Evolutionary conservation across 2,329 filamentous ascomycete genomes (phyloP).

Genomic region (Trichoderma harzianum): DNA sequence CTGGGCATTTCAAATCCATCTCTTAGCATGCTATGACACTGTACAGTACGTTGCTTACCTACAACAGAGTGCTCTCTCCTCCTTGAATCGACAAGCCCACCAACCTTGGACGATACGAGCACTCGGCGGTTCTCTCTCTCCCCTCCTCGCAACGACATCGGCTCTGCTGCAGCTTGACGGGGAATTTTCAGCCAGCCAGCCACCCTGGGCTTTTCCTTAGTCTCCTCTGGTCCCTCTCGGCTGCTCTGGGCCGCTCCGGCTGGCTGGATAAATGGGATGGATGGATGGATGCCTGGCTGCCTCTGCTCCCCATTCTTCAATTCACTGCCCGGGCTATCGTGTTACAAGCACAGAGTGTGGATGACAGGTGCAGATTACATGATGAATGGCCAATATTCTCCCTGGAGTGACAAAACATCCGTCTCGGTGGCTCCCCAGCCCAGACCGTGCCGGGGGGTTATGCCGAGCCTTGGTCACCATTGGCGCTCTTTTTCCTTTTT

Average conservation of each 20-base stretch:
- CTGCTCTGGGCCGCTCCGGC: slow-evolving; percentile 3
- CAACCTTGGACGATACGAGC: not conserved
- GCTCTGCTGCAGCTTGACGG: not conserved
- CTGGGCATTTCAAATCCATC: not conserved
- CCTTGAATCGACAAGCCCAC: not conserved
- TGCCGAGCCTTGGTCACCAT: not conserved
- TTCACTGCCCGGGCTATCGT: not conserved
- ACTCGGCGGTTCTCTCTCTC: not conserved
- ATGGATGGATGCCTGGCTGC: not conserved
- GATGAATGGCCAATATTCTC: slow-evolving; percentile 1
- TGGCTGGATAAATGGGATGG: not conserved
- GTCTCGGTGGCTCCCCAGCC: not conserved
- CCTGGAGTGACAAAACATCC: not conserved
- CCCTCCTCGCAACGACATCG: not conserved
- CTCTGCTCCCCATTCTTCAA: not conserved
- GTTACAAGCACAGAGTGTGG: not conserved
- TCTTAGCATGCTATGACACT: not conserved
- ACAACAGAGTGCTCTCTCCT: not conserved
- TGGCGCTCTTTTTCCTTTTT: not conserved
- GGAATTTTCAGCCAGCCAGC: not conserved
- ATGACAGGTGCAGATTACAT: not conserved
- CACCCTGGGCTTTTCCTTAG: not conserved
- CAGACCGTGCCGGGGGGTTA: not conserved
- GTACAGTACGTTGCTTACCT: not conserved
- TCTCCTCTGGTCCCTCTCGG: not conserved